A percentile compares a stretch with the other conserved stretches of the same genome.
phyloP scores from a whole-genome alignment of 2,329 filamentous ascomycete genomes.

The Botrytis elliptica region DNA sequence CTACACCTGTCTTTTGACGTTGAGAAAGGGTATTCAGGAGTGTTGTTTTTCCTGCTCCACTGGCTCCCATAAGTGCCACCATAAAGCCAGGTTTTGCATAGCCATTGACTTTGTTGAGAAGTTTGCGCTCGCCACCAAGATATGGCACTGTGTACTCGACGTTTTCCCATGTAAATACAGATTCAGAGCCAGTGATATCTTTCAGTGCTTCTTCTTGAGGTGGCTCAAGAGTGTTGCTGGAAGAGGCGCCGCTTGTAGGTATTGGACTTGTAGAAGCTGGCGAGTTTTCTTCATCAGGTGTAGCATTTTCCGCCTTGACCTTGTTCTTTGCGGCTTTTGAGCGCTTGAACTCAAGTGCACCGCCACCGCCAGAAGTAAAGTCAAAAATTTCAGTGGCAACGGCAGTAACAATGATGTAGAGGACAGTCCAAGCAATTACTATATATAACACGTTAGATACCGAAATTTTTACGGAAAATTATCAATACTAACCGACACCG shows the following conservation, averaged over 20 bases:
- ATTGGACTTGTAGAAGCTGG: neutral
- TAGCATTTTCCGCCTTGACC: constrained; percentile 44
- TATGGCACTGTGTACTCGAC: constrained; percentile 73
- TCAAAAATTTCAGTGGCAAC: constrained; percentile 67
- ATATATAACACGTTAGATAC: constrained; percentile 6
- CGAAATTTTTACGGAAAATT: neutral
- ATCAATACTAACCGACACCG: constrained; percentile 45
- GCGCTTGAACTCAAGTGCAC: constrained; percentile 70
- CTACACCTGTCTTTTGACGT: constrained; percentile 62
- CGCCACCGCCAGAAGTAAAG: constrained; percentile 62
- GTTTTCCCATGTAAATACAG: constrained; percentile 69
- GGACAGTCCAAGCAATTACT: constrained; percentile 69
- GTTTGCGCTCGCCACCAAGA: constrained; percentile 56
- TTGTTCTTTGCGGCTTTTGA: constrained; percentile 58
- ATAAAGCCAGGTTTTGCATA: constrained; percentile 77
- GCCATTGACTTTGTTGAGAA: constrained; percentile 69
- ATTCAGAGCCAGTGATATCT: constrained; percentile 55
- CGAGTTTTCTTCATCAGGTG: constrained; percentile 55
- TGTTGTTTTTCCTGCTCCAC: constrained; percentile 81
- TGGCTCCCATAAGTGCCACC: constrained; percentile 79
- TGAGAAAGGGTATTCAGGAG: constrained; percentile 74
- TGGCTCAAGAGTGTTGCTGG: constrained; percentile 27
- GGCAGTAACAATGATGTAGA: constrained; percentile 72
- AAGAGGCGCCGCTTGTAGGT: constrained; percentile 34
- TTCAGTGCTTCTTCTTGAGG: constrained; percentile 44